These are phyloP conservation scores for Bisporella sp. DNA, from an alignment of 2,329 filamentous ascomycete genomes.

Conservation along the genomic window DNA sequence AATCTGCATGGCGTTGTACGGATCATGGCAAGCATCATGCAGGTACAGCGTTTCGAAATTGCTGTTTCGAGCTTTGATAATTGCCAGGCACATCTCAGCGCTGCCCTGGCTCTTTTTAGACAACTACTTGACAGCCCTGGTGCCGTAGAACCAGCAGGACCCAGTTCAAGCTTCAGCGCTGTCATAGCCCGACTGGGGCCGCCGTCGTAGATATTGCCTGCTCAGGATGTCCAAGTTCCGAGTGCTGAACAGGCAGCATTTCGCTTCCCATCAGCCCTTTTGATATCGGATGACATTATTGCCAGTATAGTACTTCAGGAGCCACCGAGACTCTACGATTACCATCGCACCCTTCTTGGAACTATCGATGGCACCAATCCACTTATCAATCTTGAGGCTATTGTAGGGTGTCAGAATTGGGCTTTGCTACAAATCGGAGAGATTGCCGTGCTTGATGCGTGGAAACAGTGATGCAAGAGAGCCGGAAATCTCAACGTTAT, in stretches of 20 bases:
- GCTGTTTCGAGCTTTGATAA: slow-evolving; percentile 39
- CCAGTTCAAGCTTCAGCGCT: slow-evolving; percentile 10
- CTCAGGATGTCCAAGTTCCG: slow-evolving; percentile 16
- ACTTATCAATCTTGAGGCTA: slow-evolving; percentile 39
- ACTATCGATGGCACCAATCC: slow-evolving; percentile 24
- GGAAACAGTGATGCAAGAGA: slow-evolving; percentile 45
- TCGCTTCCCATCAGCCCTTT: slow-evolving; percentile 42
- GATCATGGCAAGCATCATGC: slow-evolving; percentile 43
- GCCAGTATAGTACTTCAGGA: slow-evolving; percentile 39
- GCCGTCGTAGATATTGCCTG: slow-evolving; percentile 7
- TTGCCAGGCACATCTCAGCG: slow-evolving; percentile 45
- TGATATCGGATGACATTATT: slow-evolving; percentile 43
- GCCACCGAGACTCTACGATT: slow-evolving; percentile 34
- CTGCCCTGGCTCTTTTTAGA: slow-evolving; percentile 41
- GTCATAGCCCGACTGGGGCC: slow-evolving; percentile 12
- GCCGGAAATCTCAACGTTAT: slow-evolving; percentile 36
- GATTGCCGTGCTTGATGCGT: slow-evolving; percentile 44
- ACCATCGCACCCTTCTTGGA: slow-evolving; percentile 32
- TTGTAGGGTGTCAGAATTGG: slow-evolving; percentile 51
- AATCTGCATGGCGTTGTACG: slow-evolving; percentile 24
- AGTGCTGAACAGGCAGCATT: slow-evolving; percentile 43
- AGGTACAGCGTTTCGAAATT: slow-evolving; percentile 47
- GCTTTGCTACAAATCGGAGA: slow-evolving; percentile 44
- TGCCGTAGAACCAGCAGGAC: slow-evolving; percentile 1
- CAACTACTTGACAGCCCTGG: slow-evolving; percentile 28